Conservation (phyloP, 306 rosid species). For the Hylodesmum podocarpum region DNA sequence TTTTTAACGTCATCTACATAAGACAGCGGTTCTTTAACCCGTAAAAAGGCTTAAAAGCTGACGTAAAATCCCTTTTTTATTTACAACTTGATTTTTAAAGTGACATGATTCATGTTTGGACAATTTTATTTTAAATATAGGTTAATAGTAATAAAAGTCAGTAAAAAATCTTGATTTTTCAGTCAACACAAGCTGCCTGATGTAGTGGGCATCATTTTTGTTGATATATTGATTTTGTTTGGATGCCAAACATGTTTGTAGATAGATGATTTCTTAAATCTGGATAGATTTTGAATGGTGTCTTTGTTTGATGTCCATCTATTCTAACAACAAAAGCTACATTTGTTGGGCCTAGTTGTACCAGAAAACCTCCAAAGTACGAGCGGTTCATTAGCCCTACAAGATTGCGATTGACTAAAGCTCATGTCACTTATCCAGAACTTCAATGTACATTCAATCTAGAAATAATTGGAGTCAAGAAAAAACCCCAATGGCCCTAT, state of each 20-base stretch:
- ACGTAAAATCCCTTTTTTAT: no score
- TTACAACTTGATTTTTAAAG: no score
- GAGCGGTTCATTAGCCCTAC: slow-evolving; percentile 90
- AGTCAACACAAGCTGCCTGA: no score
- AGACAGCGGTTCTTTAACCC: no score
- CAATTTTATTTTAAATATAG: no score
- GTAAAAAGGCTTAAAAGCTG: no score
- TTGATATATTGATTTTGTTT: not conserved
- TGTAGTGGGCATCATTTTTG: not conserved
- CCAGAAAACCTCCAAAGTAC: slow-evolving; percentile 94
- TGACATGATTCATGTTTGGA: no score
- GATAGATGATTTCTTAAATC: not conserved
- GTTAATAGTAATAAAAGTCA: no score
- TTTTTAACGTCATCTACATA: no score
- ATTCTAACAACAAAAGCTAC: slow-evolving; percentile 72
- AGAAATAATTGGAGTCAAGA: slow-evolving; percentile 88
- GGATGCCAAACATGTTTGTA: not conserved
- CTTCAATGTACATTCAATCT: slow-evolving; percentile 90
- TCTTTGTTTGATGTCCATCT: not conserved
- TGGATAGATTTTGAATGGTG: not conserved
- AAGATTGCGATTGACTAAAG: slow-evolving; percentile 86
- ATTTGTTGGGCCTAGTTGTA: slow-evolving; percentile 87
- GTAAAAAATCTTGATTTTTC: no score
- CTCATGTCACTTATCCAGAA: slow-evolving; percentile 97
- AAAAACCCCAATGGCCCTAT: slow-evolving; percentile 91